A percentile compares a stretch with the other conserved stretches of the same genome.
Evolutionary conservation across 2,329 filamentous ascomycete species (phyloP).

Genomic region (Ophiostoma sp.): DNA sequence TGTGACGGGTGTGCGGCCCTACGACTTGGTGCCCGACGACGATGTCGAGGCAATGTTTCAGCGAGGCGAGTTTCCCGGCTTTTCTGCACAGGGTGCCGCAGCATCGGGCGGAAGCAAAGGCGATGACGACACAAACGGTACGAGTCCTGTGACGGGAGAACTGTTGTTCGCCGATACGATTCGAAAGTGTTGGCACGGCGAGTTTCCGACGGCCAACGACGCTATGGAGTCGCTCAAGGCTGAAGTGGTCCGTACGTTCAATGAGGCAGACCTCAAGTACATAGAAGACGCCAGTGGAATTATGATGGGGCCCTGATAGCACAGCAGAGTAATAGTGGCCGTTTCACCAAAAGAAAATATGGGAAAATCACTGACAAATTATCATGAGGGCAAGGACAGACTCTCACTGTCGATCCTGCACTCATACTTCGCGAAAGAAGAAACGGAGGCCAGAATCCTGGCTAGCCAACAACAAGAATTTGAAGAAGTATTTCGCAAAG

Average conservation of each 20-base stretch:
- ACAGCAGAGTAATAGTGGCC: neutral
- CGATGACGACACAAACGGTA: neutral
- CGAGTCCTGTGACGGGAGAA: neutral
- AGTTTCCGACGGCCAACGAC: neutral
- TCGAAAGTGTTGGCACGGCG: slow-evolving; percentile 15
- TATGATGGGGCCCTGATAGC: neutral
- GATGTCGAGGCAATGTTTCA: neutral
- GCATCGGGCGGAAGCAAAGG: neutral
- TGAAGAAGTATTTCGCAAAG: too few species aligned
- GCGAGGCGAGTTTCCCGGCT: neutral
- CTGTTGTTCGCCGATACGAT: slow-evolving; percentile 14
- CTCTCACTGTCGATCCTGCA: too few species aligned
- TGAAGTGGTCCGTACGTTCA: neutral
- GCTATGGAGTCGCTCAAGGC: neutral
- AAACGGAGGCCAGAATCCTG: too few species aligned
- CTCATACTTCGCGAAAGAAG: too few species aligned
- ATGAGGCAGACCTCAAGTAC: neutral
- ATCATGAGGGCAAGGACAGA: too few species aligned
- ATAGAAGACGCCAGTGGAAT: neutral
- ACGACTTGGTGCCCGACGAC: neutral
- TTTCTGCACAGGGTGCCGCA: neutral
- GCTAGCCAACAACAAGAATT: too few species aligned
- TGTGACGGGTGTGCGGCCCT: slow-evolving; percentile 6
- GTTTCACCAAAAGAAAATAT: too few species aligned
- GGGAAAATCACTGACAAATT: too few species aligned